Conservation (phyloP, 305 asterid genomes). For the Fraxinus ornus region DNA sequence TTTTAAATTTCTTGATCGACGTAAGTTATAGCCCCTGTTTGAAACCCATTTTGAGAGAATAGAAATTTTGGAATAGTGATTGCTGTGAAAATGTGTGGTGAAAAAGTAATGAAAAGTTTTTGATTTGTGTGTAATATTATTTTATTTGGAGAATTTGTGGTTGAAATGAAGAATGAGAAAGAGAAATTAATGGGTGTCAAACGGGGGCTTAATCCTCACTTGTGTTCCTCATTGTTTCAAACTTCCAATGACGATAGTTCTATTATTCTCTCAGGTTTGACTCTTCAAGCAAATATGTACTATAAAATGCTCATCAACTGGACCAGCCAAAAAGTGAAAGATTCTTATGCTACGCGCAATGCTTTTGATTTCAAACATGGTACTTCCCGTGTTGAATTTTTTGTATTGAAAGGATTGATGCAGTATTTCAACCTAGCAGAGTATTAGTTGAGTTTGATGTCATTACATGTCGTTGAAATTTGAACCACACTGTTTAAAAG, state of each 20-base stretch:
- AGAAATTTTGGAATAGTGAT: no score
- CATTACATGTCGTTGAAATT: not conserved
- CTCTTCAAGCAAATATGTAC: conserved; percentile 81
- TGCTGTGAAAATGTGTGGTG: no score
- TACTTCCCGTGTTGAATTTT: conserved; percentile 25
- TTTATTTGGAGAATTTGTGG: no score
- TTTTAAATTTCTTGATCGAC: no score
- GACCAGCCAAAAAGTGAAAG: conserved; percentile 98
- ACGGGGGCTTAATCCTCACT: not conserved
- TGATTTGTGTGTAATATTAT: no score
- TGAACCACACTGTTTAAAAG: not conserved
- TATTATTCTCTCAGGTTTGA: conserved; percentile 61
- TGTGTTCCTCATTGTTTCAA: conserved; percentile 4
- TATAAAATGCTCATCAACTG: conserved; percentile 79
- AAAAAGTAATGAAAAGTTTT: no score
- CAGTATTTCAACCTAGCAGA: not conserved
- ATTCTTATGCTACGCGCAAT: conserved; percentile 69
- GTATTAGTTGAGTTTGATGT: not conserved
- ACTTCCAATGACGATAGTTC: not conserved
- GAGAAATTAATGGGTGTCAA: no score
- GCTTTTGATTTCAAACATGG: conserved; percentile 88
- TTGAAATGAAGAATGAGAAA: no score
- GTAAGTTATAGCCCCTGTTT: no score
- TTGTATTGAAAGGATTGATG: not conserved
- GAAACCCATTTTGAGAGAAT: no score